phyloP scores from a whole-genome alignment of 1,284 basidiomycete species.

The Inonotus hispidus region DNA sequence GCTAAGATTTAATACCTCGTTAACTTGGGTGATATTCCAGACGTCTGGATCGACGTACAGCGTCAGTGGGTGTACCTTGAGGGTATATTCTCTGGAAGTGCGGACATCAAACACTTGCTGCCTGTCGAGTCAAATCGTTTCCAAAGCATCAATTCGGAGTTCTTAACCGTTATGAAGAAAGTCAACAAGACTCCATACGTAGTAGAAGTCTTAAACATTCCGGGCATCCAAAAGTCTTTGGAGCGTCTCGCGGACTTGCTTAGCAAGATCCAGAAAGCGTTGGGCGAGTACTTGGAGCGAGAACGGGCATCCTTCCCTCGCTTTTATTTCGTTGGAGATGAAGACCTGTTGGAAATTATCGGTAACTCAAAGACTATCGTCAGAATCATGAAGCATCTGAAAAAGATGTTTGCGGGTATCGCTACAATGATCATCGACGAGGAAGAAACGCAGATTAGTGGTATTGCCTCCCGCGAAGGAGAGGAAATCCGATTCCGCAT shows the following conservation, averaged over 20 bases:
- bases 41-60: conserved; percentile 99
- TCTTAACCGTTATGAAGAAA: conserved; percentile 98
- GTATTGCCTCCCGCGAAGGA: conserved; percentile 92
- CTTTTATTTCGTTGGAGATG: conserved; percentile 99
- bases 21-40: conserved; percentile 35
- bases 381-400: conserved; percentile 97
- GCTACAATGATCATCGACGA: conserved; percentile 88
- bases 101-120: conserved; percentile 96
- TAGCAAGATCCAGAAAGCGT: conserved; percentile 98
- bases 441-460: conserved; percentile 80
- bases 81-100: conserved; percentile 98
- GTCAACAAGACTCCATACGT: conserved; percentile 99
- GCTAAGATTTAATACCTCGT: neutral
- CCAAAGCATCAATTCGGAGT: conserved; percentile 98
- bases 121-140: conserved; percentile 97
- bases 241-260: conserved; percentile 95
- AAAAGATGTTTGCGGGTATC: conserved; percentile 99
- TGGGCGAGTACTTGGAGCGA: conserved; percentile 97
- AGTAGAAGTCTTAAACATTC: conserved; percentile 95
- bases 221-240: conserved; percentile 92
- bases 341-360: conserved; percentile 97
- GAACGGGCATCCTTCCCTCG: conserved; percentile 97
- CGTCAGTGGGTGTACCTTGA: conserved; percentile 99
- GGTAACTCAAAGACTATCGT: conserved; percentile 99
- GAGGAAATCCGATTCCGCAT: conserved; percentile 85